phyloP scores from a whole-genome alignment of 495 filamentous ascomycete genomes.

The Filosporella fistucella region DNA sequence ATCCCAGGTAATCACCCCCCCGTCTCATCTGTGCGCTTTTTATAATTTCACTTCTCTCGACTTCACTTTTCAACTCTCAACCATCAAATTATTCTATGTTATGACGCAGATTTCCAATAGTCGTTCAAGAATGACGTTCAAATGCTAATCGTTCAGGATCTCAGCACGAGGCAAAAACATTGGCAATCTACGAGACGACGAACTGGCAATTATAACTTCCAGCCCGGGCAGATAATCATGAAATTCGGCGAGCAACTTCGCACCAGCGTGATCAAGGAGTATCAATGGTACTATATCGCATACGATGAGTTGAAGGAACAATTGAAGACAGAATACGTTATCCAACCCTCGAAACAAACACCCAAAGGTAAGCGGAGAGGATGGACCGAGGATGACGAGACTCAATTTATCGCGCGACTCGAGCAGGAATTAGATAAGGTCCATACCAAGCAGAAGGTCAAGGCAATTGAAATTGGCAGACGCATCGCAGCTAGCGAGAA shows the following conservation, averaged over 20 bases:
- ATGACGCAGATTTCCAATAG: no score
- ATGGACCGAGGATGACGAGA: conserved; percentile 94
- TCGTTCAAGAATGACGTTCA: conserved; percentile 6
- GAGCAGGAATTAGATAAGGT: conserved; percentile 95
- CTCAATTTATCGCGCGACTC: conserved; percentile 76
- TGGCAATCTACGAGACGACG: conserved; percentile 27
- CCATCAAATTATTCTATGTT: no score
- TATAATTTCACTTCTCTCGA: no score
- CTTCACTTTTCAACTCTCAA: no score
- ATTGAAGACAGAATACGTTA: conserved; percentile 68
- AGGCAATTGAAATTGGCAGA: conserved; percentile 87
- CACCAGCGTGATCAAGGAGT: conserved; percentile 90
- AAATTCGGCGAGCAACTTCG: conserved; percentile 97
- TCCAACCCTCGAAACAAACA: conserved; percentile 38
- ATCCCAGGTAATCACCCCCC: no score
- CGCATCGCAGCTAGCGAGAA: conserved; percentile 81
- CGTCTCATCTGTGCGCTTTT: no score
- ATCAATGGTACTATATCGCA: conserved; percentile 93
- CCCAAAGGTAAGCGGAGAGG: conserved; percentile 52
- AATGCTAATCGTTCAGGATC: conserved; percentile 47
- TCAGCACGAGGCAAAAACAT: conserved; percentile 31
- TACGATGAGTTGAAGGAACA: conserved; percentile 90
- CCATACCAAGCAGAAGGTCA: conserved; percentile 92
- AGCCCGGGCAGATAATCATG: conserved; percentile 35
- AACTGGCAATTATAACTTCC: conserved; percentile 31